Conservation (phyloP, 495 filamentous ascomycete species). For the Xylaria bambusicola region DNA sequence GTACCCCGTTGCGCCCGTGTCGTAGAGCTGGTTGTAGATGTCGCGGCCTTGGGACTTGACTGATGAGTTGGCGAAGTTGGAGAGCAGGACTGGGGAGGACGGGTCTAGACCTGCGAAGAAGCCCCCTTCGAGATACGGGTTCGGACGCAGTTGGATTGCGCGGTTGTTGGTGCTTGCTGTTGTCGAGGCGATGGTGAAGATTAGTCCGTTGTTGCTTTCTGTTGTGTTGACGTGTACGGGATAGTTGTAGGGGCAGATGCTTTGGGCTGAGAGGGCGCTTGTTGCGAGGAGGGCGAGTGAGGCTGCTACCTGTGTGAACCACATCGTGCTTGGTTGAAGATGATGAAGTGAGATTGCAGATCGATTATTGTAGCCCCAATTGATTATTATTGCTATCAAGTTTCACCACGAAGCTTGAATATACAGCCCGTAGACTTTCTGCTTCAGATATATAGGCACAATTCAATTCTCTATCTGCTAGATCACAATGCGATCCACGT, state of each 20-base stretch:
- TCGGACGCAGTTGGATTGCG: conserved; percentile 13
- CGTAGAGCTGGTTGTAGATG: conserved; percentile 16
- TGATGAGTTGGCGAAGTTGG: conserved; percentile 8
- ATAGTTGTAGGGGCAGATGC: conserved; percentile 23
- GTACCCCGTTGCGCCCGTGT: conserved; percentile 19
- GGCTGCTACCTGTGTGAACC: too few species aligned
- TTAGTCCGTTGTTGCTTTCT: conserved; percentile 13
- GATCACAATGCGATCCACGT: not conserved
- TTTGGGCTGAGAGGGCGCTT: conserved; percentile 12
- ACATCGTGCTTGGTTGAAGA: too few species aligned
- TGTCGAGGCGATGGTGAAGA: conserved; percentile 12
- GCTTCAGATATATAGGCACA: too few species aligned
- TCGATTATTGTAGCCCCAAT: too few species aligned
- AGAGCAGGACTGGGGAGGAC: conserved; percentile 12
- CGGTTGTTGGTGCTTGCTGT: conserved; percentile 17
- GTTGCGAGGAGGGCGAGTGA: conserved; percentile 13
- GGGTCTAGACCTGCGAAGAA: conserved; percentile 22
- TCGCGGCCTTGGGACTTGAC: conserved; percentile 9
- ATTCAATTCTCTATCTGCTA: too few species aligned
- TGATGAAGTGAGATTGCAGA: not conserved
- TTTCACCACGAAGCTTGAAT: too few species aligned
- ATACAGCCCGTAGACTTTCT: too few species aligned
- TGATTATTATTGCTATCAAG: too few species aligned
- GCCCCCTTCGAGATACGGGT: conserved; percentile 9
- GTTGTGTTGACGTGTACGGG: conserved; percentile 13